Percentiles rank a stretch among this genome's conserved stretches.
Evolutionary conservation across 2,329 filamentous ascomycete species (phyloP).

Genomic region (Colletotrichum sansevieriae): DNA sequence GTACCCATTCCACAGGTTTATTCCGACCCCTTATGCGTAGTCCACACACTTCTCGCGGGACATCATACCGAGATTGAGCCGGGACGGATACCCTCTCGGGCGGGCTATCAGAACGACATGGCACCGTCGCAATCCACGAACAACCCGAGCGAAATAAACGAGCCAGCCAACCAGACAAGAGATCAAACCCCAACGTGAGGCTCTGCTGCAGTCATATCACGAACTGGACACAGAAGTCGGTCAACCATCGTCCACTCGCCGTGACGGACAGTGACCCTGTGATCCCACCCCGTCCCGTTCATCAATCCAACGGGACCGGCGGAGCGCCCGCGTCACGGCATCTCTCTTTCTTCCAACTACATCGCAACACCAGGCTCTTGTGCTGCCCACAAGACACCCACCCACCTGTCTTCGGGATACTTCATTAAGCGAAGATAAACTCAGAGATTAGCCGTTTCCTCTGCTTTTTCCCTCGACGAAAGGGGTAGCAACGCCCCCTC

Average conservation of each 20-base stretch:
- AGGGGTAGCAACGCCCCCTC: constrained; percentile 4
- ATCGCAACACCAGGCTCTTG: background rate
- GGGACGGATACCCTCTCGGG: background rate
- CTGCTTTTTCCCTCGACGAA: background rate
- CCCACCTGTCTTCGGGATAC: background rate
- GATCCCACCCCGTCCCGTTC: background rate
- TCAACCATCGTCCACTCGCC: constrained; percentile 3
- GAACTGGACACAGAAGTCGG: background rate
- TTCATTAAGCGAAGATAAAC: background rate
- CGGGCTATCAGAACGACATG: background rate
- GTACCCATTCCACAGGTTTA: background rate
- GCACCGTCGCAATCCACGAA: constrained; percentile 5
- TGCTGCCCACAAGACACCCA: background rate
- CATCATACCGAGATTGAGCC: constrained; percentile 4
- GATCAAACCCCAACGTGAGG: background rate
- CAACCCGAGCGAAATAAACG: background rate
- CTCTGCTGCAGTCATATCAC: constrained; percentile 12
- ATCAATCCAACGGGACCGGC: background rate
- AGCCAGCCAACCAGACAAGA: constrained; percentile 9
- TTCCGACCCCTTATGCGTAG: constrained; percentile 2
- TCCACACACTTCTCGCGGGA: background rate
- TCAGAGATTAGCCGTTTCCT: background rate
- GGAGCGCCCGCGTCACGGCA: background rate
- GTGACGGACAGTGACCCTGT: background rate
- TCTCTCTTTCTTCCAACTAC: background rate